A percentile compares a stretch with the other conserved stretches of the same genome.
Conservation (phyloP, 768 basidiomycete genomes). For the Suillus cothurnatus region DNA sequence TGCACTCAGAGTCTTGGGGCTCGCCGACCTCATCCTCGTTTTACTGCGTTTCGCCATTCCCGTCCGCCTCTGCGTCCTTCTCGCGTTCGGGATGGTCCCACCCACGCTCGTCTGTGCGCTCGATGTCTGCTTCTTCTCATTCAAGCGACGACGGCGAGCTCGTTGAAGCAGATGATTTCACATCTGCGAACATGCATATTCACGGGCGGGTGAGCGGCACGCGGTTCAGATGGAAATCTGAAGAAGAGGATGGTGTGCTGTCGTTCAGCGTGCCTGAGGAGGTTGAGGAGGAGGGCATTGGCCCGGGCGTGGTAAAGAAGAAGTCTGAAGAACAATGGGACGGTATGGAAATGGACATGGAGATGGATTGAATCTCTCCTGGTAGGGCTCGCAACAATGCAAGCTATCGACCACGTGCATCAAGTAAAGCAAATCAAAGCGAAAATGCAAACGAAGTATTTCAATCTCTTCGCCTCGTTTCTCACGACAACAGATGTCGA, state of each 20-base stretch:
- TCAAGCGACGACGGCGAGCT: constrained; percentile 41
- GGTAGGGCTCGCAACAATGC: background rate
- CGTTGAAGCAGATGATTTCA: constrained; percentile 24
- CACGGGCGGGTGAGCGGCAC: constrained; percentile 28
- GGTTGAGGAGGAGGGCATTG: constrained; percentile 44
- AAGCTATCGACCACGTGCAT: background rate
- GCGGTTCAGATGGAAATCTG: constrained; percentile 39
- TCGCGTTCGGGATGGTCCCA: constrained; percentile 51
- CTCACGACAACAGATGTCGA: background rate
- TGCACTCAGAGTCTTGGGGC: constrained; percentile 35
- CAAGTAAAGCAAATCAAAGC: background rate
- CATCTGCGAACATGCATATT: constrained; percentile 7
- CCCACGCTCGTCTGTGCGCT: constrained; percentile 54
- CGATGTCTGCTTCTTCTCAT: constrained; percentile 39
- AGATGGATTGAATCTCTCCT: constrained; percentile 26
- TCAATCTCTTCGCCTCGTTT: background rate
- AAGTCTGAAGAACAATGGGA: constrained; percentile 36
- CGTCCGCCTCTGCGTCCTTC: constrained; percentile 18
- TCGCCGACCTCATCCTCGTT: constrained; percentile 35
- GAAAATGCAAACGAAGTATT: background rate
- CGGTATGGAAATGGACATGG: constrained; percentile 57
- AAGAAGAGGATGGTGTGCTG: constrained; percentile 44
- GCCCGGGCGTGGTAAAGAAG: constrained; percentile 17
- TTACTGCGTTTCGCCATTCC: constrained; percentile 26
- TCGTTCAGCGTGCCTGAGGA: constrained; percentile 48